Percentiles rank a stretch among this genome's conserved stretches.
Conservation (phyloP, 2,329 filamentous ascomycete species). For the Neophaeococcomyces aloes region DNA sequence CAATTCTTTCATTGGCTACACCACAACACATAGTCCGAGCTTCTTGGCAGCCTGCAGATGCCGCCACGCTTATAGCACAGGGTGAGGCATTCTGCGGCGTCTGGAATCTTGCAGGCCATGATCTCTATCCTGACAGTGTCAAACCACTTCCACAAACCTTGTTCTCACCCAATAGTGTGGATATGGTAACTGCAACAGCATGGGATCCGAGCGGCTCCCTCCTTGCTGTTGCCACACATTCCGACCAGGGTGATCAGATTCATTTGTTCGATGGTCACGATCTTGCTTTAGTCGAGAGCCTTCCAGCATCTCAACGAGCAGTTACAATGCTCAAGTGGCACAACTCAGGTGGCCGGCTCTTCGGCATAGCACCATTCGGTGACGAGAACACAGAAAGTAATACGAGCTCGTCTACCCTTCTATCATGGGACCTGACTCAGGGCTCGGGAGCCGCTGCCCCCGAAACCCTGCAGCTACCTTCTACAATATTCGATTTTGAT, state of each 20-base stretch:
- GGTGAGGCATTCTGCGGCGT: conserved; percentile 37
- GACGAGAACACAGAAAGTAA: conserved; percentile 13
- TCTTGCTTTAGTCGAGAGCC: conserved; percentile 31
- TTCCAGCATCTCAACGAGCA: conserved; percentile 36
- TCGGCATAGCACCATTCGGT: conserved; percentile 35
- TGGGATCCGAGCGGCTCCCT: conserved; percentile 37
- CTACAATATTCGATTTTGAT: conserved; percentile 32
- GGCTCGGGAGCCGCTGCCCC: conserved; percentile 12
- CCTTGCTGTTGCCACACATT: conserved; percentile 38
- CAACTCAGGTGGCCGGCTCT: conserved; percentile 28
- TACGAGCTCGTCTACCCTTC: conserved; percentile 24
- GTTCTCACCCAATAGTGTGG: conserved; percentile 11
- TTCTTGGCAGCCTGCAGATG: conserved; percentile 36
- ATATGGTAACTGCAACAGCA: conserved; percentile 34
- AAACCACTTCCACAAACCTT: conserved; percentile 13
- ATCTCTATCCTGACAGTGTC: conserved; percentile 6
- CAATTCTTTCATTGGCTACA: conserved; percentile 27
- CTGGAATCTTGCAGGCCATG: conserved; percentile 31
- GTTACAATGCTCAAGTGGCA: conserved; percentile 36
- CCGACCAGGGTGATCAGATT: conserved; percentile 29
- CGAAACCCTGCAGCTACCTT: conserved; percentile 16
- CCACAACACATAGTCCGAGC: conserved; percentile 32
- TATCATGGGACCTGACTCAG: conserved; percentile 30
- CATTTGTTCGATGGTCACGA: conserved; percentile 35
- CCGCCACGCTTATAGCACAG: conserved; percentile 31